These are phyloP conservation scores for Bisporella sp. DNA, from an alignment of 2,329 filamentous ascomycete genomes.

Conservation along the genomic window DNA sequence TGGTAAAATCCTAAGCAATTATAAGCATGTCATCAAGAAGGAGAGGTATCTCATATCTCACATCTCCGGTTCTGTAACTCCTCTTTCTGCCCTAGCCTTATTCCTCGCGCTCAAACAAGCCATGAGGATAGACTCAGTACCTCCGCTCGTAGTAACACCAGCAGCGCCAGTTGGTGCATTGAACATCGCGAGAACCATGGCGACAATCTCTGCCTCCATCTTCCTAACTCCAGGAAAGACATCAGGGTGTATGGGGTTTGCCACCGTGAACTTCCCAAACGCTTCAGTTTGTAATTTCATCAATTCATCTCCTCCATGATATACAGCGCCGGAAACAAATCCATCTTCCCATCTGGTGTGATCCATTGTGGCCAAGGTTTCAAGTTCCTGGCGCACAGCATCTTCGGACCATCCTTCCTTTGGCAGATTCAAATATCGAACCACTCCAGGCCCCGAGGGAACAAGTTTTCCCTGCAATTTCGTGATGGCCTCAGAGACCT, in stretches of 20 bases:
- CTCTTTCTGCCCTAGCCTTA: slow-evolving; percentile 78
- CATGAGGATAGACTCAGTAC: slow-evolving; percentile 96
- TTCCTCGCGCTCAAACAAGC: slow-evolving; percentile 85
- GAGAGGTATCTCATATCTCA: slow-evolving; percentile 33
- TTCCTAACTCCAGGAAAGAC: slow-evolving; percentile 97
- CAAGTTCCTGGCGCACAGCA: slow-evolving; percentile 71
- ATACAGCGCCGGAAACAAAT: slow-evolving; percentile 88
- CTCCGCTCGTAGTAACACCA: slow-evolving; percentile 85
- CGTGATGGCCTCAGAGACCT: slow-evolving; percentile 71
- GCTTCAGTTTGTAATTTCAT: slow-evolving; percentile 84
- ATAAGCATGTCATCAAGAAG: slow-evolving; percentile 16
- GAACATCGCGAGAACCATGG: slow-evolving; percentile 89
- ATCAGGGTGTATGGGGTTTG: slow-evolving; percentile 95
- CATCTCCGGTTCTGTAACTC: slow-evolving; percentile 93
- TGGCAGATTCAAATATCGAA: slow-evolving; percentile 69
- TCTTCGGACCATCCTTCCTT: slow-evolving; percentile 79
- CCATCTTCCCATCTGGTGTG: slow-evolving; percentile 98
- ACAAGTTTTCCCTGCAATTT: slow-evolving; percentile 83
- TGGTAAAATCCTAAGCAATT: slow-evolving; percentile 69
- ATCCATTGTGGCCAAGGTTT: slow-evolving; percentile 74
- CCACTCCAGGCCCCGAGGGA: slow-evolving; percentile 61
- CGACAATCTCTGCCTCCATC: slow-evolving; percentile 97
- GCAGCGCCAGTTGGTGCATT: slow-evolving; percentile 80
- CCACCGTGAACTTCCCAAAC: slow-evolving; percentile 88
- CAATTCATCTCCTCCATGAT: slow-evolving; percentile 82